Evolutionary conservation across 495 filamentous ascomycete species (phyloP).

Genomic region (Xylaria grammica): DNA sequence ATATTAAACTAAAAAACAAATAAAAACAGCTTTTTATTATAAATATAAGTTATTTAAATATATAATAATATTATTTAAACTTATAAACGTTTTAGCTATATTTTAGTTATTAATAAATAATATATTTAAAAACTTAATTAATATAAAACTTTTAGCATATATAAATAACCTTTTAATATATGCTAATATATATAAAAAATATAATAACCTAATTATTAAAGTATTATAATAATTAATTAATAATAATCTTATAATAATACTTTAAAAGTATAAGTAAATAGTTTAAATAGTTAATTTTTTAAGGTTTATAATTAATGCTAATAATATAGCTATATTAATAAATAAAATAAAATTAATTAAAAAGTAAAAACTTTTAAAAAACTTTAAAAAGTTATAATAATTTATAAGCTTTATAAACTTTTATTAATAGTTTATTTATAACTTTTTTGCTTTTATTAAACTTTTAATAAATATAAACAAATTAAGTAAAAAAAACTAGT

Average conservation of each 20-base stretch:
- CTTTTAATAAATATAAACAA: too few species aligned
- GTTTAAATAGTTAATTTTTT: neutral
- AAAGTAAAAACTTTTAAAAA: too few species aligned
- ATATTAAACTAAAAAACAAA: neutral
- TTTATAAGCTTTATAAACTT: too few species aligned
- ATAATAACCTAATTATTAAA: neutral
- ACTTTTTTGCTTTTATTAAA: too few species aligned
- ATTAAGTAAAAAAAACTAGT: neutral
- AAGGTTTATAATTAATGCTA: neutral
- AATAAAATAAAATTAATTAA: neutral
- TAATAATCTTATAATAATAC: neutral
- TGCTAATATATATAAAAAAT: neutral
- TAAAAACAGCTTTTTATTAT: too few species aligned
- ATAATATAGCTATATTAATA: neutral
- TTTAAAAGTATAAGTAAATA: neutral
- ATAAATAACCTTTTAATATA: neutral
- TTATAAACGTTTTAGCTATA: neutral
- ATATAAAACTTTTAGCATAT: neutral
- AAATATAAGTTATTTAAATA: slow-evolving; percentile 4
- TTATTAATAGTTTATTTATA: too few species aligned
- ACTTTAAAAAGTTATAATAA: too few species aligned
- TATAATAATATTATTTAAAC: neutral
- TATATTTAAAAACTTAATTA: neutral
- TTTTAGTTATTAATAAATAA: neutral
- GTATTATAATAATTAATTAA: neutral